Evolutionary conservation across 345 rosid genomes (phyloP).

Genomic region (Murraya paniculata): DNA sequence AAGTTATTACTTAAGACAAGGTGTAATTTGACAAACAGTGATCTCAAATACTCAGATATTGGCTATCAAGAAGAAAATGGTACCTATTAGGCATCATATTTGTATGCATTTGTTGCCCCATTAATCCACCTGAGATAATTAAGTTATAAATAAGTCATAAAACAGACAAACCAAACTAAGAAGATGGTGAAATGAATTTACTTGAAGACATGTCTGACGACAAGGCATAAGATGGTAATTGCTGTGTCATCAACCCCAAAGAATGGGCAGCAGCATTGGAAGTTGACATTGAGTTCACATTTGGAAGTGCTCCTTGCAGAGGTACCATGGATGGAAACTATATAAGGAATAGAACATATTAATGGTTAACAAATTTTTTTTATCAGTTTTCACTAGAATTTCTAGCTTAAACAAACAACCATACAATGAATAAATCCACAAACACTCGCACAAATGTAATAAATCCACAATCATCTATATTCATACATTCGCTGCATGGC

Average conservation of each 20-base stretch:
- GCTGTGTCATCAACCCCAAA: slow-evolving; percentile 38
- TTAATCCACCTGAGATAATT: slow-evolving; percentile 37
- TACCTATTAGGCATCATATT: slow-evolving; percentile 44
- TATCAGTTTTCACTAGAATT: background rate
- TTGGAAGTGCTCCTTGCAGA: slow-evolving; percentile 35
- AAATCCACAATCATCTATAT: background rate
- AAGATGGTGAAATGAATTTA: slow-evolving; percentile 18
- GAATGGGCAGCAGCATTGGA: slow-evolving; percentile 29
- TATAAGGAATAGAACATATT: background rate
- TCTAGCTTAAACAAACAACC: background rate
- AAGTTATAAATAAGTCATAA: slow-evolving; percentile 14
- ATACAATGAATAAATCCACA: background rate
- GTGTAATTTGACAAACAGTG: background rate
- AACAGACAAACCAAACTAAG: background rate
- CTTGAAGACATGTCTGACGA: slow-evolving; percentile 35
- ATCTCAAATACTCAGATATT: background rate
- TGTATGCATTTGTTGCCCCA: slow-evolving; percentile 39
- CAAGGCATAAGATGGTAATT: slow-evolving; percentile 37
- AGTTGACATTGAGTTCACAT: slow-evolving; percentile 18
- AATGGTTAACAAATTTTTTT: slow-evolving; percentile 5
- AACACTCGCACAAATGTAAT: background rate
- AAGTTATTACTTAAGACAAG: background rate
- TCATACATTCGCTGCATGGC: background rate
- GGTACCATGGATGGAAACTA: slow-evolving; percentile 52
- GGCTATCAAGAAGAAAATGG: slow-evolving; percentile 8